Evolutionary conservation across 768 basidiomycete genomes (phyloP), one percentile per base, ranked within the genome.

Genomic region (Daedalea quercina): DNA sequence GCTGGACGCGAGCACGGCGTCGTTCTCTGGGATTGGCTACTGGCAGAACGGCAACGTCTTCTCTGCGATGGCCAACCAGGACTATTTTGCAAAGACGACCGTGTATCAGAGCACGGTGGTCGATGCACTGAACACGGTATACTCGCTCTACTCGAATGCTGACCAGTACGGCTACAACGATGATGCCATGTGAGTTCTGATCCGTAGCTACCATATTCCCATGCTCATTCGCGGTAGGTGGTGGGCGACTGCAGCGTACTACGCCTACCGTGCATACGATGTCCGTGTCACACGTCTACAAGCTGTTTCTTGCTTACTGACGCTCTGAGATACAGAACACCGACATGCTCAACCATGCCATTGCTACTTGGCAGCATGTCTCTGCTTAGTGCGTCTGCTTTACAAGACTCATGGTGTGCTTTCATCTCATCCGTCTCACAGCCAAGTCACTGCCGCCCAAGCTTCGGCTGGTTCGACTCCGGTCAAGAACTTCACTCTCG

Each of bases 1-100:
- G 44, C 60, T 73, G 37, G 66, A 71, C 40, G 53, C 67, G 4
- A 63, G 59, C 7, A 74, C 57, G 37, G 76, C 65, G 1, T 69
- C 76, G 55, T 78, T 78, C 65, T 71, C 45, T 77, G 78, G 73
- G 6, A 72, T 81, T 37, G 71, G 76, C 35, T 79, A 70, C 53
- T 80, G 79, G 79, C 77, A 79, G 57, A 67, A 75, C 22, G 79
- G 68, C 1, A 81, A 80, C 47, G 77, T 73, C 9, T 76, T 69
- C 63, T 75, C 77, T 17, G 73, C 71, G n/a, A 68, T 76, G 66
- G 78, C 76, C 1, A 76, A 78, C 44, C 73, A 75, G 34, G 77
- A 79, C 54, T 60, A 67, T 26, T 63, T 69, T 12, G 64, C 73
- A 1, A 63, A 65, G n/a, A 71, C 67, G 9, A 73, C 61, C 3